Evolutionary conservation across 169 alveolate species (phyloP).

Genomic region (Hepatocystis sp.): DNA sequence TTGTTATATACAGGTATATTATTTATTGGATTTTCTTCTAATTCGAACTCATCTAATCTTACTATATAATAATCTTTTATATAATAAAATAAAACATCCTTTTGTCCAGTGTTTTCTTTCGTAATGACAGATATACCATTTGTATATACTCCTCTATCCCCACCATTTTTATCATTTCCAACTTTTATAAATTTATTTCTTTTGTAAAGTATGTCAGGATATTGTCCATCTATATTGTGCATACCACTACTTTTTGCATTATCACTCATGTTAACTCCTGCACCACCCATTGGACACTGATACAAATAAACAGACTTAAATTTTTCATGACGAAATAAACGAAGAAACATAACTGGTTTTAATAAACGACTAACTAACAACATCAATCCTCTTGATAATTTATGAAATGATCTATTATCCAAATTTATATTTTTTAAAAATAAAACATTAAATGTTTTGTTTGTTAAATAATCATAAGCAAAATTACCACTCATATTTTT

Average conservation of each 20-base stretch:
- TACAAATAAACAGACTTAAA: constrained; percentile 20
- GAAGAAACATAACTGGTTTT: constrained; percentile 63
- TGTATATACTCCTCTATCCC: not conserved
- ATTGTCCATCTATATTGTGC: not conserved
- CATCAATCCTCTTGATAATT: constrained; percentile 52
- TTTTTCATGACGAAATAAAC: constrained; percentile 36
- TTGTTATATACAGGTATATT: constrained; percentile 4
- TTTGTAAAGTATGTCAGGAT: not conserved
- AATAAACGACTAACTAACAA: constrained; percentile 42
- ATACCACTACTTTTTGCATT: not conserved
- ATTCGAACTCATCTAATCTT: constrained; percentile 44
- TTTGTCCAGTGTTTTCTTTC: constrained; percentile 38
- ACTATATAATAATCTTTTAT: constrained; percentile 46
- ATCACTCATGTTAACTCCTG: not conserved
- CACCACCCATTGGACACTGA: not conserved
- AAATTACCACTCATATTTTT: constrained; percentile 69
- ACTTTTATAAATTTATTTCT: not conserved
- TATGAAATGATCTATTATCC: constrained; percentile 37
- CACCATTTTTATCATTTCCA: not conserved
- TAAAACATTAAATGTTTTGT: constrained; percentile 51
- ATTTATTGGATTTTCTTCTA: too few species aligned
- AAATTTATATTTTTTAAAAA: constrained; percentile 61
- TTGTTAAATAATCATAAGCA: constrained; percentile 72
- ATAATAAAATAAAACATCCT: constrained; percentile 33
- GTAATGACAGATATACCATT: constrained; percentile 21